phyloP scores from a whole-genome alignment of 495 filamentous ascomycete genomes.

The Saxispiralis lemnorum region DNA sequence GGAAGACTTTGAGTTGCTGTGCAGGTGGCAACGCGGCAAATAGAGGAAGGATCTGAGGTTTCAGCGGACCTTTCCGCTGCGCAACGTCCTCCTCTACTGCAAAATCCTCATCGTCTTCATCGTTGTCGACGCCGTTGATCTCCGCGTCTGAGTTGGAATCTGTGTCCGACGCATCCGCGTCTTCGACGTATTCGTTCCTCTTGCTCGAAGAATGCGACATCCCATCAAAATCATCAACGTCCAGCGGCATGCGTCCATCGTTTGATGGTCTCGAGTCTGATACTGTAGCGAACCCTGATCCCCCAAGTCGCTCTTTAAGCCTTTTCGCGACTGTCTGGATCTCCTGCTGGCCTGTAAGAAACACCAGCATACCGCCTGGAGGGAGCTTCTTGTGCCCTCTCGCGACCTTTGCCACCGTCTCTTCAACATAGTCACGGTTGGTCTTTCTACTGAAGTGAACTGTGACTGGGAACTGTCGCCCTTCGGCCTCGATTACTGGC shows the following conservation, averaged over 20 bases:
- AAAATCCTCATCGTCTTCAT: constrained; percentile 46
- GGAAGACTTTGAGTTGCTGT: constrained; percentile 87
- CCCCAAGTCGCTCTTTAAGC: constrained; percentile 37
- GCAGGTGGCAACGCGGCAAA: constrained; percentile 89
- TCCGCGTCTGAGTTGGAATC: constrained; percentile 26
- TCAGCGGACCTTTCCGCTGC: constrained; percentile 36
- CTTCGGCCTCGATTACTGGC: constrained; percentile 76
- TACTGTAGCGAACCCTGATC: not conserved
- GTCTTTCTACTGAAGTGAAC: constrained; percentile 76
- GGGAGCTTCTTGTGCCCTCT: constrained; percentile 82
- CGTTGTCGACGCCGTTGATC: constrained; percentile 24
- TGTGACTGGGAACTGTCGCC: constrained; percentile 82
- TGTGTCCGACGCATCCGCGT: constrained; percentile 3
- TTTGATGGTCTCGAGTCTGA: not conserved
- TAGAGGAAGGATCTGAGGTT: constrained; percentile 60
- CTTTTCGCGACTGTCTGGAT: constrained; percentile 62
- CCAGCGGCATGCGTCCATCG: not conserved
- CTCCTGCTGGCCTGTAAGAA: constrained; percentile 86
- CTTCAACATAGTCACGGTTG: constrained; percentile 71
- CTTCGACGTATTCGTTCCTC: constrained; percentile 5
- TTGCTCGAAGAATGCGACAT: too few relatives aligned
- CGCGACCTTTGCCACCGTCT: constrained; percentile 71
- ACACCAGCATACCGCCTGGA: constrained; percentile 82
- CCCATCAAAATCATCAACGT: constrained; percentile 11
- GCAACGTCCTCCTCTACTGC: constrained; percentile 30